Base-by-base conservation (phyloP, 139 green algal species). In the Picochlorum sp. region DNA sequence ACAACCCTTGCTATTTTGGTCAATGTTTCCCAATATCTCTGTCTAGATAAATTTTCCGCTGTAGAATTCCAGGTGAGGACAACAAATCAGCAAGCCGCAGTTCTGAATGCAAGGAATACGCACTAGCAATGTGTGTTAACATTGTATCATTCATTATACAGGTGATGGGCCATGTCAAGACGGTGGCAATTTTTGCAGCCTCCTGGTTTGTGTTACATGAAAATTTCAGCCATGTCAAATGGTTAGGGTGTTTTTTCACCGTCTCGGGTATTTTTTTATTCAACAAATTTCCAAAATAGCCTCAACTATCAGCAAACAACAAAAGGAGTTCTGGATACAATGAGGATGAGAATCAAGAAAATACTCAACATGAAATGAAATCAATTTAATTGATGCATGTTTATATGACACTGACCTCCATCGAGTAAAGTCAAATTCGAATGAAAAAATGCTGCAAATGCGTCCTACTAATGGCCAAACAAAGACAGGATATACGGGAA, bases 1-100 rank as follows among this genome's bases (percentile, higher is more conserved):
- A 95, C 81, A 65, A 43, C 59, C 1, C 70, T 90, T 28, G 85
- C 87, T 10, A 81, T 96, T 33, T 63, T 78, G 12, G 84, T 94
- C 54, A 96, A 96, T 74, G 65, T 95, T 31, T 80, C 59, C 12
- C 87, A 96, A 77, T 96, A 95, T 74, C 83, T 89, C 69, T 96
- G 89, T 75, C 76, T 96, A 29, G 89, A 86, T 26, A 72, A 85
- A n/a, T 96, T 96, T 75, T 83, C 74, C 16, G 89, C 89, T 1
- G 82, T 96, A 24, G 85, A 83, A 2, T 96, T 95, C 73, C 89
- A 96, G 78, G 80, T 54, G 5, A 5, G 37, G n/a, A 44, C 4
- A 44, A 41, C 35, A 41, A 41, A 41, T 9, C 35, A 41, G 35
- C 35, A 18, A 41, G 9, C 12, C 35, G 12, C 12, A 41, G 35